Evolutionary conservation across 305 asterid genomes (phyloP).

Genomic region (Fraxinus nigra): DNA sequence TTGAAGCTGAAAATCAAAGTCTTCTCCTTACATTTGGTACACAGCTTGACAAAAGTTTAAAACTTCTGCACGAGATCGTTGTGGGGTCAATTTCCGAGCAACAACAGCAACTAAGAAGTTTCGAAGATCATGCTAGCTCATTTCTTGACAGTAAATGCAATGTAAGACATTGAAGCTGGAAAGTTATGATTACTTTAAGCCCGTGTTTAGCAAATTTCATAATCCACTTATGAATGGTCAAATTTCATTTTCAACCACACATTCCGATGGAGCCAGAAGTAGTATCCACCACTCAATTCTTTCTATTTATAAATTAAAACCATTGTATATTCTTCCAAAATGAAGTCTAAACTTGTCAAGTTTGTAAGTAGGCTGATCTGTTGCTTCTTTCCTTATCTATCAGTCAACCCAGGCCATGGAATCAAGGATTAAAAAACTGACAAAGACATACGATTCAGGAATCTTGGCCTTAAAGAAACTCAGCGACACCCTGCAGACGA

Average conservation of each 20-base stretch:
- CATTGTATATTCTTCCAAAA: background rate
- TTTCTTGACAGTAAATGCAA: constrained; percentile 61
- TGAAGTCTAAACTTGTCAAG: background rate
- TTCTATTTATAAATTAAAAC: background rate
- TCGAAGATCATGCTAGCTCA: constrained; percentile 43
- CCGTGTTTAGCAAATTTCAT: background rate
- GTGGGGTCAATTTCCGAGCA: constrained; percentile 60
- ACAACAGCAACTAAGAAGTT: constrained; percentile 57
- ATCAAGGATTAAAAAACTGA: constrained; percentile 56
- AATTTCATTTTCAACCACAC: background rate
- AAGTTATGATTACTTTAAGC: background rate
- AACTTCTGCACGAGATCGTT: constrained; percentile 57
- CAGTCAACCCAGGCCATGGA: constrained; percentile 64
- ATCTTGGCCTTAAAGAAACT: constrained; percentile 45
- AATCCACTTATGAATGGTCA: background rate
- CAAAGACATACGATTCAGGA: constrained; percentile 53
- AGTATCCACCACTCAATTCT: background rate
- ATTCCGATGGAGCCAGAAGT: background rate
- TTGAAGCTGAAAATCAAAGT: constrained; percentile 61
- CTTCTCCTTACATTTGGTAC: constrained; percentile 57
- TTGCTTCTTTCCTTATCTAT: constrained; percentile 14
- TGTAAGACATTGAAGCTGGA: constrained; percentile 37
- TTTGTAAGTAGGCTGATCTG: constrained; percentile 22
- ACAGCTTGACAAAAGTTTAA: constrained; percentile 57
- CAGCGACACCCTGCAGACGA: constrained; percentile 41